These are phyloP conservation scores for Tetragonia tetragonoides DNA, from an alignment of 148 eudicot species.

Conservation along the genomic window DNA sequence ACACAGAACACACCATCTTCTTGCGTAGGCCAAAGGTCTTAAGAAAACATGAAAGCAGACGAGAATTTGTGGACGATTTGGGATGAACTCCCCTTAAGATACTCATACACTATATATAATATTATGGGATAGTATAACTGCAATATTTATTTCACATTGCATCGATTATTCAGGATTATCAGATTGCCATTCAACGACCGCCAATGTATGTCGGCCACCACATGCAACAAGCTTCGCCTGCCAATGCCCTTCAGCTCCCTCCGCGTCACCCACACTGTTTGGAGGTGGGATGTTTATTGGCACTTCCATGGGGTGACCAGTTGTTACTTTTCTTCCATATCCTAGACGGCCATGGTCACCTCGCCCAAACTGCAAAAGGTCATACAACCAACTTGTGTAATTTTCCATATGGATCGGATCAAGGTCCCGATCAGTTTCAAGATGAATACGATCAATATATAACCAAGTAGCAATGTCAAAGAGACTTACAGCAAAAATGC, in stretches of 20 bases:
- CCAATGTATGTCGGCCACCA: constrained; percentile 95
- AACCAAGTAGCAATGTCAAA: not conserved
- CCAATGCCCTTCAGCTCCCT: constrained; percentile 56
- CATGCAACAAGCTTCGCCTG: constrained; percentile 79
- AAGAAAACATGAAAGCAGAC: not conserved
- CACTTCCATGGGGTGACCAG: constrained; percentile 88
- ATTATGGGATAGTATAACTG: not conserved
- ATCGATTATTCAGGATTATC: constrained; percentile 23
- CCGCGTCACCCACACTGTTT: constrained; percentile 29
- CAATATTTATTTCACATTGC: not conserved
- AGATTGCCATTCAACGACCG: constrained; percentile 62
- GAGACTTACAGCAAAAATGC: constrained; percentile 70
- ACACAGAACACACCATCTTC: no score
- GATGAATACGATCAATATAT: not conserved
- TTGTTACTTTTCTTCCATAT: constrained; percentile 76
- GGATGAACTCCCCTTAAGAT: not conserved
- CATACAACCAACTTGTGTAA: not conserved
- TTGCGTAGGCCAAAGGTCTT: not conserved
- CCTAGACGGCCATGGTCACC: constrained; percentile 99
- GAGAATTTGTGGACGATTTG: not conserved
- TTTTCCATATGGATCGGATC: not conserved
- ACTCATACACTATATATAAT: not conserved
- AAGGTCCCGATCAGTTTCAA: not conserved
- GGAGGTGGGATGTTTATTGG: constrained; percentile 78
- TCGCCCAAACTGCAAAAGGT: constrained; percentile 66